Percentiles rank a stretch among this genome's conserved stretches.
Evolutionary conservation across 2,329 filamentous ascomycete species (phyloP).

Genomic region (Sclerotinia subarctica): DNA sequence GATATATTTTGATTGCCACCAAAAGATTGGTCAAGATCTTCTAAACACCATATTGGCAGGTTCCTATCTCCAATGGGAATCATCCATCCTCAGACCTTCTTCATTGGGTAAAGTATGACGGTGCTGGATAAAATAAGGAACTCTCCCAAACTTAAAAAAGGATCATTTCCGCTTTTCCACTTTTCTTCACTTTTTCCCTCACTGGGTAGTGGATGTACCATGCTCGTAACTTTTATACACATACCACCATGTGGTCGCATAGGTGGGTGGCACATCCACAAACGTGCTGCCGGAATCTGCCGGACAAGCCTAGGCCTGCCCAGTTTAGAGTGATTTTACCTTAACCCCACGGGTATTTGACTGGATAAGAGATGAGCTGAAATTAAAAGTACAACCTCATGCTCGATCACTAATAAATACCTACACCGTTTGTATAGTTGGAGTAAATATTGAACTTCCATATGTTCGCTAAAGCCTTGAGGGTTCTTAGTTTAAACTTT

Average conservation of each 20-base stretch:
- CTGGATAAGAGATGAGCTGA: not conserved
- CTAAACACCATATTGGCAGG: constrained; percentile 6
- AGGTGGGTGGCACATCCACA: too few relatives aligned
- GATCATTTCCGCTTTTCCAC: too few relatives aligned
- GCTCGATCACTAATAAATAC: too few relatives aligned
- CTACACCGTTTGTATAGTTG: not conserved
- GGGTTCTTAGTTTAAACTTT: too few relatives aligned
- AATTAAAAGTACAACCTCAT: not conserved
- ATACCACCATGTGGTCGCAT: too few relatives aligned
- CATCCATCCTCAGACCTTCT: constrained; percentile 2
- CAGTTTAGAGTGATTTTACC: not conserved
- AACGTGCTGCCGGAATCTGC: not conserved
- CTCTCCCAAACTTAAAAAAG: too few relatives aligned
- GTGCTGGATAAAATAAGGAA: not conserved
- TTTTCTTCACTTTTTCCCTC: too few relatives aligned
- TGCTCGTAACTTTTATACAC: too few relatives aligned
- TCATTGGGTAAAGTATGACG: not conserved
- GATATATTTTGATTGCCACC: not conserved
- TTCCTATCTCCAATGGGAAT: not conserved
- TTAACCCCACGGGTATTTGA: not conserved
- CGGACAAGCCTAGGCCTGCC: not conserved
- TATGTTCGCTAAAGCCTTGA: too few relatives aligned
- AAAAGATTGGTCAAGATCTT: constrained; percentile 1
- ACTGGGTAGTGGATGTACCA: too few relatives aligned
- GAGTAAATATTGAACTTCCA: too few relatives aligned